Conservation (phyloP, 179 eudicot genomes). For the Patellifolia procumbens region DNA sequence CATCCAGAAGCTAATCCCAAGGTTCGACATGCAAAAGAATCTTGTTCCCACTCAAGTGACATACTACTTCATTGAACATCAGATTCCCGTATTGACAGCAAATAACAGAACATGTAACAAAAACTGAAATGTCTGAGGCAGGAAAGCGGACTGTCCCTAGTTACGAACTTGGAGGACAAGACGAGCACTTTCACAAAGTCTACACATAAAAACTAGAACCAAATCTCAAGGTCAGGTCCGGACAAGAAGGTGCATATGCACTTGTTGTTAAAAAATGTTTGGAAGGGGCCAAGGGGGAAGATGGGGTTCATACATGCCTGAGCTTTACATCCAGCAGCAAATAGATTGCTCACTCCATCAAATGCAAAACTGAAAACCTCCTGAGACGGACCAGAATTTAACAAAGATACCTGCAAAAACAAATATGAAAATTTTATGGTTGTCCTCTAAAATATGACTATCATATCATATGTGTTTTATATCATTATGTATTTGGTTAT, state of each 20-base stretch:
- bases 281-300: neutral
- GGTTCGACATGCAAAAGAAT: neutral
- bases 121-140: neutral
- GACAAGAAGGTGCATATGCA: neutral
- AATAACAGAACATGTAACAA: neutral
- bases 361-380: slow-evolving; percentile 85
- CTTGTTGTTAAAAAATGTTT: neutral
- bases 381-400: slow-evolving; percentile 65
- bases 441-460: too few species aligned
- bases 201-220: neutral
- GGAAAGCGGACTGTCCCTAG: neutral
- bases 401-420: slow-evolving; percentile 59
- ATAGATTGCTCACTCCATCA: slow-evolving; percentile 64
- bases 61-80: neutral
- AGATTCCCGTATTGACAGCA: neutral
- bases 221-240: neutral
- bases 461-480: too few species aligned
- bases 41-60: neutral
- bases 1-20: neutral
- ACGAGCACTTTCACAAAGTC: neutral
- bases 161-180: neutral
- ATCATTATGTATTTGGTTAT: too few species aligned
- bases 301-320: slow-evolving; percentile 57
- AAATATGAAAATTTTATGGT: too few species aligned
- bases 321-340: slow-evolving; percentile 89